Evolutionary conservation across 1,284 basidiomycete species (phyloP), one percentile per base, ranked within the genome.

Genomic region (Marasmius tenuissimus): DNA sequence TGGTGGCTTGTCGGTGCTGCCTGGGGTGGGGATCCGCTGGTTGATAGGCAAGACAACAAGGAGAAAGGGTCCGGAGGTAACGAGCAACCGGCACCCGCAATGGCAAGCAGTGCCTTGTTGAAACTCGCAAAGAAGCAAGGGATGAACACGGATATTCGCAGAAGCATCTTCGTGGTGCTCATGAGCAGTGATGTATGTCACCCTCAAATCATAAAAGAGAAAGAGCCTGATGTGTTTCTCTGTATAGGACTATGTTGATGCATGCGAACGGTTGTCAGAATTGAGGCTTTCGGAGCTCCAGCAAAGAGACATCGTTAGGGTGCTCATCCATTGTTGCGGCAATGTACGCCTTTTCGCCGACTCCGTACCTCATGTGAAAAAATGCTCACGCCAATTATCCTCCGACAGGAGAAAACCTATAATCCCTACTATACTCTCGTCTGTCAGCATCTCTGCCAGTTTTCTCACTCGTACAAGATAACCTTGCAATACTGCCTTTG

Each of bases 1-100:
- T 99, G 97, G 97, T 99, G 97, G 97, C 82, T 98, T 1, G 93
- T 98, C 40, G 97, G 97, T 33, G 94, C 97, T 0, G 97, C 94
- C 1, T 99, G 97, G 97, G 85, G 86, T 34, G 97, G 97, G 0
- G 91, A 98, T 70, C 94, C 94, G 2, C 82, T 98, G 1, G 81
- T 90, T 27, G 92, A 95, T 61, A 84, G 80, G 56, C 81, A 85
- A 65, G 78, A 74, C 12, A 69, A 77, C 20, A 61, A 73, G 62
- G 67, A 66, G 61, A 61, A 65, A 64, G 66, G 62, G 22, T 61
- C 49, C 53, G 33, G 60, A 42, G 57, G 55, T 52, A 70, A 9
- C 66, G 63, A 3, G 66, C 67, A 40, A 68, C 72, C 6, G 69
- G 78, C 69, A 51, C 57, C 58, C 33, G 35, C 14, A 7, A 72